Conservation (phyloP, 805 yeast genomes). For the Clavispora phyllophila region DNA sequence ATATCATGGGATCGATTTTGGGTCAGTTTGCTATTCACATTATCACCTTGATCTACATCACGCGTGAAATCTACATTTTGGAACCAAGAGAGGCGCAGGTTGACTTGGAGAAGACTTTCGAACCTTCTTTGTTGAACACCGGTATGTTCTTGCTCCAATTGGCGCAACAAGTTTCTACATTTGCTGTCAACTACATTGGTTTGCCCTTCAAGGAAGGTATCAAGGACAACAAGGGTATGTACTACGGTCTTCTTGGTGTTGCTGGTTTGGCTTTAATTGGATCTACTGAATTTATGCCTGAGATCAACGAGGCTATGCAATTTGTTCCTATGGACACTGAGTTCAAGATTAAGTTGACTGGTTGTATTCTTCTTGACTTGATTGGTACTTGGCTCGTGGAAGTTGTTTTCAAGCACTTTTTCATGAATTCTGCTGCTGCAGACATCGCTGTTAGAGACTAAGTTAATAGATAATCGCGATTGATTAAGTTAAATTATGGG, state of each 20-base stretch:
- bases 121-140: conserved; percentile 89
- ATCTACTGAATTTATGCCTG: conserved; percentile 92
- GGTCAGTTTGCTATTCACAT: conserved; percentile 96
- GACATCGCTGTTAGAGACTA: conserved; percentile 65
- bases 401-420: conserved; percentile 70
- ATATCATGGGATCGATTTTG: conserved; percentile 95
- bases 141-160: conserved; percentile 92
- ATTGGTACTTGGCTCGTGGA: conserved; percentile 75
- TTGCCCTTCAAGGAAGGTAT: conserved; percentile 92
- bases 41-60: conserved; percentile 72
- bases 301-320: conserved; percentile 84
- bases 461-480: neutral
- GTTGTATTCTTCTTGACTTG: conserved; percentile 69
- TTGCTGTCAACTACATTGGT: conserved; percentile 97
- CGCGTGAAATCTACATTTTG: conserved; percentile 72
- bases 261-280: conserved; percentile 85
- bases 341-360: conserved; percentile 76
- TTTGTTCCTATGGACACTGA: conserved; percentile 77
- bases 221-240: conserved; percentile 91
- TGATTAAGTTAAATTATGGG: neutral
- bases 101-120: conserved; percentile 83
- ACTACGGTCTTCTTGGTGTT: conserved; percentile 88
- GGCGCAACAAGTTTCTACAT: conserved; percentile 95
- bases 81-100: conserved; percentile 92
- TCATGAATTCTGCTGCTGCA: conserved; percentile 87